Conservation (phyloP, 805 yeast species). For the Zygosaccharomyces pseudorouxii region DNA sequence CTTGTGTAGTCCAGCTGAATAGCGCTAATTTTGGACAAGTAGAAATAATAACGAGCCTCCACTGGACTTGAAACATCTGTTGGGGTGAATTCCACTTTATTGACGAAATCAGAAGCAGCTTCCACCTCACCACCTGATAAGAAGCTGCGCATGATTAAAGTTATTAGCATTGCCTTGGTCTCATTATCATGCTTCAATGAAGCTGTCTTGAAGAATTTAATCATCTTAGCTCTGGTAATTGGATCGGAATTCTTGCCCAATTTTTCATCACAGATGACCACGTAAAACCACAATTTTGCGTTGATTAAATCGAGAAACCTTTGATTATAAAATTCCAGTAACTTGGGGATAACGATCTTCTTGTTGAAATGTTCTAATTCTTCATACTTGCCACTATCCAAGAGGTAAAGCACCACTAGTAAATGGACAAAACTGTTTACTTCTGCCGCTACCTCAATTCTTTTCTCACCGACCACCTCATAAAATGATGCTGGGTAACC, state of each 20-base stretch:
- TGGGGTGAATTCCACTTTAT: slow-evolving; percentile 66
- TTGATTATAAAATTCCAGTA: slow-evolving; percentile 60
- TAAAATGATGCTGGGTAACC: slow-evolving; percentile 34
- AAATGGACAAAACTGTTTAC: slow-evolving; percentile 74
- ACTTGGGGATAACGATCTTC: slow-evolving; percentile 44
- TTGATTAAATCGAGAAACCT: slow-evolving; percentile 80
- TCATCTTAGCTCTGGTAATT: slow-evolving; percentile 59
- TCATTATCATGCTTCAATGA: slow-evolving; percentile 89
- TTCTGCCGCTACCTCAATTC: slow-evolving; percentile 60
- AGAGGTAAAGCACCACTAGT: slow-evolving; percentile 67
- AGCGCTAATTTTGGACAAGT: slow-evolving; percentile 84
- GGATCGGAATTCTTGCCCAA: slow-evolving; percentile 23
- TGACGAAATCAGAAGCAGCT: slow-evolving; percentile 84
- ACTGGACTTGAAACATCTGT: slow-evolving; percentile 78
- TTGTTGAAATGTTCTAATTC: slow-evolving; percentile 51
- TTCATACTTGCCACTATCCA: slow-evolving; percentile 53
- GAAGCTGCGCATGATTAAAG: slow-evolving; percentile 79
- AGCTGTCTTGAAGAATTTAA: slow-evolving; percentile 77
- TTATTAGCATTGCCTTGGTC: slow-evolving; percentile 81
- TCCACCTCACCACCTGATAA: slow-evolving; percentile 72
- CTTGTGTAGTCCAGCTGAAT: slow-evolving; percentile 88
- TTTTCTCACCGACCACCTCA: slow-evolving; percentile 22
- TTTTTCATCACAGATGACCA: slow-evolving; percentile 72
- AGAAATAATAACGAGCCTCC: slow-evolving; percentile 87
- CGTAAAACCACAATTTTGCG: slow-evolving; percentile 92